phyloP scores from a whole-genome alignment of 1,284 basidiomycete species.

The Apiotrichum laibachii region DNA sequence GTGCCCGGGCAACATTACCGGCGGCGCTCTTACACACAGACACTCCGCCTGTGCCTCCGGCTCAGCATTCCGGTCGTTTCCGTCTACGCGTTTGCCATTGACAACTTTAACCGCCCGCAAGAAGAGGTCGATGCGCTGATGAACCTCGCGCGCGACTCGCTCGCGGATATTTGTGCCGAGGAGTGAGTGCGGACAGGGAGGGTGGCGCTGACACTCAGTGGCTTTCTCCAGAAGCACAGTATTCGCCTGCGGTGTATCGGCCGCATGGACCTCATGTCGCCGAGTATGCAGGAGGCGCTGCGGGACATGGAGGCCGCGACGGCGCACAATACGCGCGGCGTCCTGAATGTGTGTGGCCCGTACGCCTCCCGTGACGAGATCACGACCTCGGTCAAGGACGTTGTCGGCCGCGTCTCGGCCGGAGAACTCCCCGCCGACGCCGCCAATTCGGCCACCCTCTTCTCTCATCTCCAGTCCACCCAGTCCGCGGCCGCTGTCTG shows the following conservation, averaged over 20 bases:
- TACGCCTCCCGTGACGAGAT: conserved; percentile 94
- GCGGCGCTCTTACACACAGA: conserved; percentile 53
- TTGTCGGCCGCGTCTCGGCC: conserved; percentile 57
- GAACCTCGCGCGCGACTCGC: conserved; percentile 74
- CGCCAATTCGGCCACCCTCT: conserved; percentile 13
- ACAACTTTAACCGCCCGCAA: conserved; percentile 88
- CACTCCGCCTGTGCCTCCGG: conserved; percentile 75
- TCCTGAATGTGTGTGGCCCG: conserved; percentile 92
- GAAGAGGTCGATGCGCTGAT: conserved; percentile 87
- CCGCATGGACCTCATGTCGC: conserved; percentile 69
- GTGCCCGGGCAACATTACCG: neutral
- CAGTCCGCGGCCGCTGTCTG: conserved; percentile 12
- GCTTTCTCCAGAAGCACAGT: conserved; percentile 73
- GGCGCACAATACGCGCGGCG: conserved; percentile 69
- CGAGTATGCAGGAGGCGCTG: conserved; percentile 68
- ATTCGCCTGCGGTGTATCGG: conserved; percentile 85
- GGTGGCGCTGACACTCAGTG: conserved; percentile 53
- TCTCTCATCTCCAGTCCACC: conserved; percentile 14
- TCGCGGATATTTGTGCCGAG: conserved; percentile 75
- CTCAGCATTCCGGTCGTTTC: conserved; percentile 78
- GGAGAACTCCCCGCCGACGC: conserved; percentile 18
- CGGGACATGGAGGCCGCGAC: conserved; percentile 77
- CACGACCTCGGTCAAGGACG: conserved; percentile 65
- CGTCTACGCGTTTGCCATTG: conserved; percentile 94
- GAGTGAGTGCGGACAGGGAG: conserved; percentile 59